Evolutionary conservation across 2,329 filamentous ascomycete genomes (phyloP).

Genomic region (Pseudohalonectria lignicola): DNA sequence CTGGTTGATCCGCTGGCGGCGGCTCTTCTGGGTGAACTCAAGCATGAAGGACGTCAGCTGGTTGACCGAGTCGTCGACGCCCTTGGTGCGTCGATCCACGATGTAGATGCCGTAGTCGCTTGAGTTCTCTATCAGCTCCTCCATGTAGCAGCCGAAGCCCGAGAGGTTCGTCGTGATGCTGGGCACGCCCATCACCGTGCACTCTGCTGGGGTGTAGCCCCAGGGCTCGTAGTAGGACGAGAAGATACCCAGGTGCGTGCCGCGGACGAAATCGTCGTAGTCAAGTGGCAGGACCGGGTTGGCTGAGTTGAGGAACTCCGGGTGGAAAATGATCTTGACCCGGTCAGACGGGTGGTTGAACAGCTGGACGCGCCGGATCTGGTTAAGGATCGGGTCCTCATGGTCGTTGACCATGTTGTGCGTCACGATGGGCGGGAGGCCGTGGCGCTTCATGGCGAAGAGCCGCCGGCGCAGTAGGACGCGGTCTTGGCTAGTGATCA

Average conservation of each 20-base stretch:
- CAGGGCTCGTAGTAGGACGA: constrained; percentile 98
- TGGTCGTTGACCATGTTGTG: constrained; percentile 96
- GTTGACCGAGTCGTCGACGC: constrained; percentile 94
- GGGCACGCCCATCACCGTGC: constrained; percentile 97
- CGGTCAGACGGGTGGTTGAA: constrained; percentile 94
- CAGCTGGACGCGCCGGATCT: constrained; percentile 88
- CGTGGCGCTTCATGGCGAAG: constrained; percentile 92
- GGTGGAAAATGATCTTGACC: constrained; percentile 97
- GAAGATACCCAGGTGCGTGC: constrained; percentile 92
- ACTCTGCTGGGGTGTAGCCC: constrained; percentile 97
- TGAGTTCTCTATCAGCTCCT: constrained; percentile 96
- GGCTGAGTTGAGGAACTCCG: constrained; percentile 90
- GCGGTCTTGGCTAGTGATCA: constrained; percentile 85
- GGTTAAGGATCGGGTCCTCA: constrained; percentile 91
- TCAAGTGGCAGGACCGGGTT: constrained; percentile 93
- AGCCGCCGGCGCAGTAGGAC: constrained; percentile 83
- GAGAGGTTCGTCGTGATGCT: constrained; percentile 97
- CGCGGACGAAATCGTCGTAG: constrained; percentile 97
- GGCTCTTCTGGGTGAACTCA: constrained; percentile 87
- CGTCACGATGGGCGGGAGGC: constrained; percentile 87
- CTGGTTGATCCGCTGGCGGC: constrained; percentile 96
- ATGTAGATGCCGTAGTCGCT: constrained; percentile 99
- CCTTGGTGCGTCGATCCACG: constrained; percentile 89
- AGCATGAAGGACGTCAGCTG: constrained; percentile 89
- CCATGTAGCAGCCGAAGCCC: constrained; percentile 98